These are phyloP conservation scores for Lepraria neglecta DNA, from an alignment of 495 filamentous ascomycete species.

Conservation along the genomic window DNA sequence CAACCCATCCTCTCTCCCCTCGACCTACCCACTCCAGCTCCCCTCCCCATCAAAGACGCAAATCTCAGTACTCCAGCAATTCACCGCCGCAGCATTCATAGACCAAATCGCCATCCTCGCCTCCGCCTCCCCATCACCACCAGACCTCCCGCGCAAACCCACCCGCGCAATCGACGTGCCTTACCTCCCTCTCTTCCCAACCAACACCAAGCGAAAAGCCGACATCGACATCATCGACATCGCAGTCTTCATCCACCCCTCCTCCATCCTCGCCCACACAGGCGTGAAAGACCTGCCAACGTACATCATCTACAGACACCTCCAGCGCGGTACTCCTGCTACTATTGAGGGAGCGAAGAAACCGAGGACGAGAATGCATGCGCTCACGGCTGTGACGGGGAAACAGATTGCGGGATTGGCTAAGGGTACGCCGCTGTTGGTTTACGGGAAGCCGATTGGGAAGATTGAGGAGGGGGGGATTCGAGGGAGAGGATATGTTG, in stretches of 20 bases:
- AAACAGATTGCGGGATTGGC: constrained; percentile 73
- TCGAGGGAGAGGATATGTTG: constrained; percentile 62
- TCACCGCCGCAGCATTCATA: constrained; percentile 87
- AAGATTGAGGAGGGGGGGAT: constrained; percentile 60
- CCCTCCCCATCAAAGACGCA: constrained; percentile 65
- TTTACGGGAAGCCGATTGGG: constrained; percentile 81
- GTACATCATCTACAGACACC: constrained; percentile 80
- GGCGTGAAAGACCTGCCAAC: constrained; percentile 69
- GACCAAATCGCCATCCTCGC: constrained; percentile 93
- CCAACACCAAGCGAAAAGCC: constrained; percentile 37
- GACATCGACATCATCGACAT: constrained; percentile 38
- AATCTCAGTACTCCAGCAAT: constrained; percentile 77
- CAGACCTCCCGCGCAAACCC: constrained; percentile 62
- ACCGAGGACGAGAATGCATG: constrained; percentile 83
- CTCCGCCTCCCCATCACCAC: constrained; percentile 69
- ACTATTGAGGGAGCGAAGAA: constrained; percentile 41
- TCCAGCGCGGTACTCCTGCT: constrained; percentile 60
- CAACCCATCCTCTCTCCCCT: constrained; percentile 57
- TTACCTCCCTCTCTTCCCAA: constrained; percentile 78
- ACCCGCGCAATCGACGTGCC: constrained; percentile 80
- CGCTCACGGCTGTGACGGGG: constrained; percentile 69
- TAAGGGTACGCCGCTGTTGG: constrained; percentile 76
- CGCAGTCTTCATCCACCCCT: constrained; percentile 79
- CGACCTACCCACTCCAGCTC: constrained; percentile 54
- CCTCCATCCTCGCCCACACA: constrained; percentile 66